A percentile compares a stretch with the other conserved stretches of the same genome.
phyloP scores from a whole-genome alignment of 805 yeast species.

The Myxozyma nipponensis region DNA sequence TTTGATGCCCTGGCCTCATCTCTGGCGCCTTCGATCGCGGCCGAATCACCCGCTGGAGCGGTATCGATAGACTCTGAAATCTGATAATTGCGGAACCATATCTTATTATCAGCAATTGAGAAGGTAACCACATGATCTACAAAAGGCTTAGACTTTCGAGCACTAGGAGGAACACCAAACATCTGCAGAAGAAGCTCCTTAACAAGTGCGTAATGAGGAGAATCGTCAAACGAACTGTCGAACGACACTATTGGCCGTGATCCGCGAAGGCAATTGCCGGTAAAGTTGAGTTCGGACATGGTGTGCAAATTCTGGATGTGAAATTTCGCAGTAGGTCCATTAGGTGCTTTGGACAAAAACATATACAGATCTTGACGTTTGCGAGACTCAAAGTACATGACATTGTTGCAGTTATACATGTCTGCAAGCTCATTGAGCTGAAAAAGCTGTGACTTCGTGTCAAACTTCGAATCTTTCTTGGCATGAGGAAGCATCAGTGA shows the following conservation, averaged over 20 bases:
- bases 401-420: constrained; percentile 92
- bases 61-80: constrained; percentile 61
- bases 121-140: constrained; percentile 93
- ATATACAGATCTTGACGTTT: constrained; percentile 92
- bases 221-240: constrained; percentile 69
- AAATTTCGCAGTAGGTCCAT: constrained; percentile 94
- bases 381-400: constrained; percentile 90
- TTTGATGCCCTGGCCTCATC: constrained; percentile 41
- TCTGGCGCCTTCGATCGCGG: constrained; percentile 40
- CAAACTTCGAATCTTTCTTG: constrained; percentile 93
- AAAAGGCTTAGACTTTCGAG: constrained; percentile 91
- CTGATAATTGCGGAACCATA: constrained; percentile 95
- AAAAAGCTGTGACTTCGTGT: constrained; percentile 81
- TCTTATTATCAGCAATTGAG: constrained; percentile 84
- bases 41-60: constrained; percentile 20
- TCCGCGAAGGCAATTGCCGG: constrained; percentile 93
- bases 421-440: constrained; percentile 95
- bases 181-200: constrained; percentile 78
- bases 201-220: constrained; percentile 66
- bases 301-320: constrained; percentile 93
- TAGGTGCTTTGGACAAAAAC: constrained; percentile 95
- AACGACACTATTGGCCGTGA: constrained; percentile 91
- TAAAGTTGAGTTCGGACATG: constrained; percentile 90
- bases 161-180: constrained; percentile 93
- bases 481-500: constrained; percentile 82